Evolutionary conservation across 768 basidiomycete species (phyloP).

Genomic region (Coprinellus aureogranulatus): DNA sequence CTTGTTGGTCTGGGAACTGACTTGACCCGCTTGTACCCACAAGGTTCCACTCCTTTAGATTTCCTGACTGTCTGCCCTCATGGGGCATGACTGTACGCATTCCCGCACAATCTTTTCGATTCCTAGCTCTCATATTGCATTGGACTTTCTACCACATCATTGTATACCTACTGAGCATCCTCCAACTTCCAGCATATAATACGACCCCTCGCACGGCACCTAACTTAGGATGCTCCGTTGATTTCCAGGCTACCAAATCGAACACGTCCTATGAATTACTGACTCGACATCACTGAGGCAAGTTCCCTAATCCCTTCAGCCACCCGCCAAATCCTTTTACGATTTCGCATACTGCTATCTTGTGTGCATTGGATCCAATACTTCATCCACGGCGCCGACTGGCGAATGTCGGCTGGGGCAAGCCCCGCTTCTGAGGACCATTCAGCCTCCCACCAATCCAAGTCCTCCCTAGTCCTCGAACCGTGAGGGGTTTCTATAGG

Average conservation of each 20-base stretch:
- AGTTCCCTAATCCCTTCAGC: conserved; percentile 4
- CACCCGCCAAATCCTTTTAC: conserved; percentile 13
- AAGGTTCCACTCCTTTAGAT: conserved; percentile 23
- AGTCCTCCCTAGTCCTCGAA: neutral
- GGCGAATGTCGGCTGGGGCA: too few species aligned
- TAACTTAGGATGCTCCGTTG: too few species aligned
- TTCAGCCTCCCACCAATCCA: neutral
- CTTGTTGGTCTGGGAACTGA: too few species aligned
- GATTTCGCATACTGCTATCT: conserved; percentile 14
- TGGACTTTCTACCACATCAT: too few species aligned
- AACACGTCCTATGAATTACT: neutral
- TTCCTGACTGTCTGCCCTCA: conserved; percentile 8
- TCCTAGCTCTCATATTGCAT: too few species aligned
- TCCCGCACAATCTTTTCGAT: too few species aligned
- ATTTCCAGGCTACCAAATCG: too few species aligned
- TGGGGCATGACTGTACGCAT: neutral
- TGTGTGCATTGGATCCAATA: conserved; percentile 9
- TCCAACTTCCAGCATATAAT: neutral
- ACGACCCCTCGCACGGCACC: neutral
- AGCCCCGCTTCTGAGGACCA: neutral
- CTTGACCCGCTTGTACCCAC: neutral
- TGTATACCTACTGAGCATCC: too few species aligned
- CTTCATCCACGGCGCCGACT: conserved; percentile 2
- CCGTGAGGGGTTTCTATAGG: neutral
- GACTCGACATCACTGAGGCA: neutral